Evolutionary conservation across 225 moss, liverwort and hornwort genomes (phyloP), one percentile per base, ranked within the genome.

Genomic region (Marchantia paleacea): DNA sequence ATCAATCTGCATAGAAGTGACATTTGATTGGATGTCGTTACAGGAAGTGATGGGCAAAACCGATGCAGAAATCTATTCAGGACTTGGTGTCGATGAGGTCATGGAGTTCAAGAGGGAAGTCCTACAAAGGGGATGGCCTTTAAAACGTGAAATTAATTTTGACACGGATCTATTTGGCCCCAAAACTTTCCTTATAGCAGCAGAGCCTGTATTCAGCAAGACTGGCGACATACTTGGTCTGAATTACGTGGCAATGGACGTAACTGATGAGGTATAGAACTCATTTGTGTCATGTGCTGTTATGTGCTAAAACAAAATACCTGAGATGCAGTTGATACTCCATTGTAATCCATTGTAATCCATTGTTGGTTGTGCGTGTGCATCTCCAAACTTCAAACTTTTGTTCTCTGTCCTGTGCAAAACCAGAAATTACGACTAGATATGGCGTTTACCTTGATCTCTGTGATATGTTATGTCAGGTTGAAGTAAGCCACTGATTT

Each of bases 41-140:
- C 73, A 95, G 93, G 91, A 88, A 30, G 83, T 95, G 48, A 86
- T 95, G 80, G 93, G 93, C 24, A 95, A 92, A 86, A 93, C 91
- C 57, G 94, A 95, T 82, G 22, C 47, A 4, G 91, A 95, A 73
- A 95, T 95, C 55, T 87, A 62, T 76, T 60, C 69, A 11, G 94
- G 94, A 75, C 7, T 52, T 18, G 94, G 94, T 79, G 87, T 91
- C 30, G 71, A 82, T 20, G 94, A 95, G 52, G 54, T 79, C 63
- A 91, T 90, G 90, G 90, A 93, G 66, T 85, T 91, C 30, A 95
- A 93, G 81, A 90, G 86, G 28, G 94, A 95, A 80, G 94, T 90
- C 0, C 73, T 95, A 74, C 90, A 83, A 82, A 85, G 86, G 64
- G 89, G 94, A 70, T 77, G 79, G 66, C 83, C 90, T 72, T 88